Evolutionary conservation across 2,329 filamentous ascomycete species (phyloP).

Genomic region (Ramularia endophylla): DNA sequence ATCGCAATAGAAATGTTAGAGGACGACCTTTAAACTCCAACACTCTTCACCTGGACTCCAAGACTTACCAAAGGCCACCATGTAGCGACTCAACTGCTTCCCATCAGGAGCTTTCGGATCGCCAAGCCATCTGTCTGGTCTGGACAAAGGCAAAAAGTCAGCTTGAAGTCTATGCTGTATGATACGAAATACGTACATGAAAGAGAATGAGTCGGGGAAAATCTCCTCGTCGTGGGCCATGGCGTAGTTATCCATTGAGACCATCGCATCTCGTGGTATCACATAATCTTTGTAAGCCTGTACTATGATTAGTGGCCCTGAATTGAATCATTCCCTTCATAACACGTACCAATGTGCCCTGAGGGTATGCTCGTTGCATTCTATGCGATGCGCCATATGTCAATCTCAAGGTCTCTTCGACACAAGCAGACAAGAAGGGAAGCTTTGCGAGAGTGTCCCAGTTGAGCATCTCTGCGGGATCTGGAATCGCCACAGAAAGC

Average conservation of each 20-base stretch:
- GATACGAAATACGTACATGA: background rate
- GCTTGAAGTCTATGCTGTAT: too few relatives aligned
- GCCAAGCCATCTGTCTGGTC: background rate
- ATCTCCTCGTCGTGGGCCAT: background rate
- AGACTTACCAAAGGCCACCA: background rate
- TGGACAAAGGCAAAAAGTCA: too few relatives aligned
- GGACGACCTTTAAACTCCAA: too few relatives aligned
- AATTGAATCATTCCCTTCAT: too few relatives aligned
- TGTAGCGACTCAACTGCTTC: background rate
- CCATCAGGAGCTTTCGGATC: slow-evolving; percentile 2
- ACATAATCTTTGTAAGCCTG: too few relatives aligned
- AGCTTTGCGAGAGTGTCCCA: slow-evolving; percentile 8
- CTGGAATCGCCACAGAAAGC: slow-evolving; percentile 19
- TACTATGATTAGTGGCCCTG: too few relatives aligned
- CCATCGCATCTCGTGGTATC: too few relatives aligned
- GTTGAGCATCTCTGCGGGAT: background rate
- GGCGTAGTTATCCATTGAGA: background rate
- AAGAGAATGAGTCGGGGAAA: background rate
- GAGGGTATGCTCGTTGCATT: background rate
- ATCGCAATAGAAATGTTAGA: too few relatives aligned
- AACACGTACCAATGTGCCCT: too few relatives aligned
- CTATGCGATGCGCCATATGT: slow-evolving; percentile 9
- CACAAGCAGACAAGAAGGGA: slow-evolving; percentile 6
- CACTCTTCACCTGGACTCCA: too few relatives aligned
- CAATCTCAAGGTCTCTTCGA: slow-evolving; percentile 17